Evolutionary conservation across 441 rosid species (phyloP), one percentile per base, ranked within the genome.

Genomic region (Jatropha multifida): DNA sequence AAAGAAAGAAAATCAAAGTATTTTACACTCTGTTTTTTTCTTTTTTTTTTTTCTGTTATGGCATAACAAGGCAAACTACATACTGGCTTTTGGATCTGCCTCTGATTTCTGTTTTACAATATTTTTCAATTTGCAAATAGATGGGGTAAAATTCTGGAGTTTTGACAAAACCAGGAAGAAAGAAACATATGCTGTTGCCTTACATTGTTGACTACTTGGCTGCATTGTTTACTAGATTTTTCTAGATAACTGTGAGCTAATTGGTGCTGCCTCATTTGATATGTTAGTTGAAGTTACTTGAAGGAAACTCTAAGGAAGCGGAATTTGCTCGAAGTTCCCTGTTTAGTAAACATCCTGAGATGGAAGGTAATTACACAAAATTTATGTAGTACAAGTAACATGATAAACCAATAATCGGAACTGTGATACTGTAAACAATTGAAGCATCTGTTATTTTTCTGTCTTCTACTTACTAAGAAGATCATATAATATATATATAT

Each of bases 261-360:
- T 40, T 54, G 18, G 23, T 46, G 40, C 63, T 46, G 40, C 63
- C 41, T 48, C n/a, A 6, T 78, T 0, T 74, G 65, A 58, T 75
- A 60, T 80, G 61, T 65, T 80, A 93, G 98, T 84, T 93, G 84
- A 79, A 84, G 70, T 59, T 81, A 46, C 49, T 91, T 51, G 78
- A 81, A n/a, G 77, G 41, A 37, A 84, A 84, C 27, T 87, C 91
- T 1, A 69, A 86, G 60, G 96, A 90, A 87, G 89, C 81, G 54
- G 79, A 83, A 74, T 81, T 83, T 54, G 97, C 96, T 60, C 76
- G 67, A 74, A 83, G 26, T 10, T 91, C 89, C 26, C 70, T 95
- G 68, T 92, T 93, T 84, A 46, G 90, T 26, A 95, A 89, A 84
- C 98, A 95, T 86, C 92, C 92, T 10, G 98, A 90, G 83, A 95